phyloP scores from a whole-genome alignment of 306 rosid genomes.

The Trifolium subterraneum region DNA sequence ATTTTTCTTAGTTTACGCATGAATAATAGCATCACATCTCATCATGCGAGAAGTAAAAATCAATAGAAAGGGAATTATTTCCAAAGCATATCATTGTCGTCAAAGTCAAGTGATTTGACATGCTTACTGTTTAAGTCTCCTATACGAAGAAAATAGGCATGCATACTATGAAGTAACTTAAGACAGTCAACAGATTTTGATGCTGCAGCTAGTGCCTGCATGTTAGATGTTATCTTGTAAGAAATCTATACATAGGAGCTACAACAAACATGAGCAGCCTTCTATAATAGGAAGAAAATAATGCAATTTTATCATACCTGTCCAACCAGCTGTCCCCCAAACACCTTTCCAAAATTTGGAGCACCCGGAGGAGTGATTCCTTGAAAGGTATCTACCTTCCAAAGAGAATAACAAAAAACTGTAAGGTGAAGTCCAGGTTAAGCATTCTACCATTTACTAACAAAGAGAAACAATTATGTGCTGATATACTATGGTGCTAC shows the following conservation, averaged over 20 bases:
- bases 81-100: slow-evolving; percentile 30
- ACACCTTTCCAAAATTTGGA: slow-evolving; percentile 87
- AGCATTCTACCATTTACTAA: slow-evolving; percentile 3
- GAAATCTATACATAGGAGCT: slow-evolving; percentile 35
- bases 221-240: slow-evolving; percentile 41
- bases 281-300: slow-evolving; percentile 27
- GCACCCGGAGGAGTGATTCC: slow-evolving; percentile 88
- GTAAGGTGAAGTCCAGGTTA: slow-evolving; percentile 32
- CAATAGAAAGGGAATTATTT: background rate
- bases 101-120: slow-evolving; percentile 35
- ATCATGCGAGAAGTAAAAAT: slow-evolving; percentile 29
- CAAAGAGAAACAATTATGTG: slow-evolving; percentile 13
- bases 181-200: slow-evolving; percentile 84
- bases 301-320: slow-evolving; percentile 68
- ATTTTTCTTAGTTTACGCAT: slow-evolving; percentile 23
- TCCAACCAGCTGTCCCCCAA: slow-evolving; percentile 94
- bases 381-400: slow-evolving; percentile 72
- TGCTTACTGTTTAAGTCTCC: slow-evolving; percentile 86
- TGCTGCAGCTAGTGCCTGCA: slow-evolving; percentile 96
- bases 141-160: slow-evolving; percentile 77
- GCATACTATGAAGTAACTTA: slow-evolving; percentile 84
- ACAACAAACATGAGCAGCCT: slow-evolving; percentile 36
- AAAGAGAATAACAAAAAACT: slow-evolving; percentile 26
- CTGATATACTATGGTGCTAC: slow-evolving; percentile 6
- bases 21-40: slow-evolving; percentile 25